Evolutionary conservation across 805 yeast genomes (phyloP).

Genomic region (Spathaspora arborariae): DNA sequence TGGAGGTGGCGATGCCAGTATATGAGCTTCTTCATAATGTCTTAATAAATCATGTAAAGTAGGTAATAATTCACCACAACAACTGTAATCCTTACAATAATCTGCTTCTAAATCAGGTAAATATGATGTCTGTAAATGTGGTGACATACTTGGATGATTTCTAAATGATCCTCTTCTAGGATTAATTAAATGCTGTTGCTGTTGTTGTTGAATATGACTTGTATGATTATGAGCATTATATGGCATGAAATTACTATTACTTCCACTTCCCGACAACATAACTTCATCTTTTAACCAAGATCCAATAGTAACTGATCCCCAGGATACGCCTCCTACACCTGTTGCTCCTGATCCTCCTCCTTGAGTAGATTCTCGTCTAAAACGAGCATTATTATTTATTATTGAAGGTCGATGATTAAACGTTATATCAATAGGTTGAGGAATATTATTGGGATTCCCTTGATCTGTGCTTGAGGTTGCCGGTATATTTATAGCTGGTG

Average conservation of each 20-base stretch:
- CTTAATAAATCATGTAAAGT: constrained; percentile 89
- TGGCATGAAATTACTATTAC: constrained; percentile 4
- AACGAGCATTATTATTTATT: constrained; percentile 36
- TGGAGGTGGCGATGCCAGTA: constrained; percentile 51
- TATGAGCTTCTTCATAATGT: constrained; percentile 96
- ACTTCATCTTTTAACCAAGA: constrained; percentile 96
- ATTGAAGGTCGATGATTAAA: constrained; percentile 39
- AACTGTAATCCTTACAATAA: constrained; percentile 93
- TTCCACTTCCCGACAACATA: constrained; percentile 39
- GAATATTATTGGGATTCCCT: constrained; percentile 9
- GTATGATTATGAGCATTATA: constrained; percentile 8
- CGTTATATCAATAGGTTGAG: constrained; percentile 44
- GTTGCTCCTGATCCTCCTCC: constrained; percentile 74
- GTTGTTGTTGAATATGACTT: constrained; percentile 2
- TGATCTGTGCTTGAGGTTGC: constrained; percentile 8
- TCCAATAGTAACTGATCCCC: constrained; percentile 95
- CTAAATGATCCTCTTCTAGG: constrained; percentile 39
- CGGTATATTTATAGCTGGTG: constrained; percentile 29
- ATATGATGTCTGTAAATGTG: constrained; percentile 71
- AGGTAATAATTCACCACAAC: constrained; percentile 92
- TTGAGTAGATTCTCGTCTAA: constrained; percentile 86
- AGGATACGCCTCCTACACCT: constrained; percentile 62
- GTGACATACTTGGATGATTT: constrained; percentile 41
- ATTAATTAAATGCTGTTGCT: constrained; percentile 21
- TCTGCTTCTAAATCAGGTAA: constrained; percentile 92